Base-by-base conservation (phyloP, 2,329 filamentous ascomycete species). In the Pseudogymnoascus destructans region DNA sequence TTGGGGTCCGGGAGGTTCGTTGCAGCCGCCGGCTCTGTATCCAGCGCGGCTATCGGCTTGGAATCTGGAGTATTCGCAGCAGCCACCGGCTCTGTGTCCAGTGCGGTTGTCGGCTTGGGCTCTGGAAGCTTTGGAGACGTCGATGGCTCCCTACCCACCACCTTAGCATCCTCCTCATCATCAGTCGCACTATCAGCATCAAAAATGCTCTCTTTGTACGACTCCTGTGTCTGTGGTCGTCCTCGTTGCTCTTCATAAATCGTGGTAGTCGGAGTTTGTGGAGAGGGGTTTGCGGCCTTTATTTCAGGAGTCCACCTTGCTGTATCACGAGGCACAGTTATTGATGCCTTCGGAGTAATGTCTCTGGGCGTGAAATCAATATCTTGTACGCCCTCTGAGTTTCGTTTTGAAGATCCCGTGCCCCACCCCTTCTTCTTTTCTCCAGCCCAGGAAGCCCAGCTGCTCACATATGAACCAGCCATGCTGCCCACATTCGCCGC, bases 391-490 rank as follows among this genome's bases (percentile, higher is more conserved):
- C 32, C 56, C 38, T 42, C 36, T 5, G 56, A 40, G 23, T 57
- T 49, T 54, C 36, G 32, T 8, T 57, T 49, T 15, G 27, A 36
- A 9, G 57, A 61, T 19, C 55, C 23, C 13, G 35, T 62, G 9
- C 67, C 67, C 67, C 66, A 69, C 0, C 66, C 67, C 66, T 85
- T 87, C 62, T 85, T 77, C 73, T 91, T 92, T 73, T 93, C 87
- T 55, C 84, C 84, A 1, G 84, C 82, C 84, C 84, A 87, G 0
- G 75, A 72, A 1, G 83, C 81, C 84, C 84, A 87, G 64, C 82
- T 85, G 36, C 81, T 82, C 64, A 86, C 78, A 68, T 85, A 86
- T 3, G 82, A 76, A 40, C 80, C 77, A 1, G 82, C 82, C 65
- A 78, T 80, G 57, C 73, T 72, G 11, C 79, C 75, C 8, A 80